A percentile compares a stretch with the other conserved stretches of the same genome.
Evolutionary conservation across 2,329 filamentous ascomycete genomes (phyloP).

Genomic region (Epichloe elymi): DNA sequence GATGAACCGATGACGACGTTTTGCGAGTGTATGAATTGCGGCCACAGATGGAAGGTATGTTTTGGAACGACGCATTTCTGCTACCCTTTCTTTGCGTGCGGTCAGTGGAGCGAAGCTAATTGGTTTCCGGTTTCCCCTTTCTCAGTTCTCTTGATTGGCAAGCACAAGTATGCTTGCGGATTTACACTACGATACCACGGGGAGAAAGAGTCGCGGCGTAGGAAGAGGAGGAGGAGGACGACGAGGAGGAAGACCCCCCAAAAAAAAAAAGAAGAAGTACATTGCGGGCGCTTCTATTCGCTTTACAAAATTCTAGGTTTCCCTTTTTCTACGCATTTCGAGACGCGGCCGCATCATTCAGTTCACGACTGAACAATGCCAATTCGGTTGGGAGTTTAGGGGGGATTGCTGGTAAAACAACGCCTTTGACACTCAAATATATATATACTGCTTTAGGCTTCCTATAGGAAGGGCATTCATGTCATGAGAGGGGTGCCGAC

Average conservation of each 20-base stretch:
- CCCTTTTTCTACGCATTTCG: background rate
- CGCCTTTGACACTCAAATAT: too few species aligned
- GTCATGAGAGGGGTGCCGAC: too few species aligned
- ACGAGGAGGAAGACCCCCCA: fast-evolving
- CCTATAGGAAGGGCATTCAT: too few species aligned
- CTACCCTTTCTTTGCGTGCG: too few species aligned
- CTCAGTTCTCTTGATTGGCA: constrained; percentile 1
- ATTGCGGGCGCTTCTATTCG: background rate
- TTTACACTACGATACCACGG: constrained; percentile 1
- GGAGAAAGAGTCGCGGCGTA: background rate
- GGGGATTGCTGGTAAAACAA: background rate
- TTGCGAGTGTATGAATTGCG: constrained; percentile 58
- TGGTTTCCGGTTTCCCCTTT: background rate
- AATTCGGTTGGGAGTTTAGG: too few species aligned
- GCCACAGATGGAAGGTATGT: constrained; percentile 59
- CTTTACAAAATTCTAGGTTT: background rate
- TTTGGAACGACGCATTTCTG: background rate
- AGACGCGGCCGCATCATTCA: too few species aligned
- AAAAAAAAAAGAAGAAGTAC: background rate
- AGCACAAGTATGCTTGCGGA: background rate
- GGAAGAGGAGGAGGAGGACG: background rate
- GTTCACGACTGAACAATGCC: too few species aligned
- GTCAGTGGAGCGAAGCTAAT: background rate
- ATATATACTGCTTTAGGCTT: background rate
- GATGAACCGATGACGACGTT: constrained; percentile 86